Conservation (phyloP, 192 early-diverging fungal species). For the Backusella morwellensis region DNA sequence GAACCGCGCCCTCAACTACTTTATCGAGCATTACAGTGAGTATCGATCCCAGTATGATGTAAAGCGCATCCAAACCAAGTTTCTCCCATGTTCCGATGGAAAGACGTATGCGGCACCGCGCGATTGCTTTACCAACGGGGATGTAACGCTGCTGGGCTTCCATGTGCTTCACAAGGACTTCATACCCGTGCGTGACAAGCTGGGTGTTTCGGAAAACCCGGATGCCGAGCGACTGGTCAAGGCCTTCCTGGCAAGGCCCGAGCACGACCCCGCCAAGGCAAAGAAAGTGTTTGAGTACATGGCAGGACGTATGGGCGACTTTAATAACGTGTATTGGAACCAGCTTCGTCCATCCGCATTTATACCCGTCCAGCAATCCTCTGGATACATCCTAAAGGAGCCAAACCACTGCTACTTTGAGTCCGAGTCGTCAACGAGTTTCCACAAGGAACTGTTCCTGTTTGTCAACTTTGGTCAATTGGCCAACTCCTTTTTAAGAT, state of each 20-base stretch:
- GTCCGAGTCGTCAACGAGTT: conserved; percentile 38
- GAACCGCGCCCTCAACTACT: conserved; percentile 59
- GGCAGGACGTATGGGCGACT: conserved; percentile 57
- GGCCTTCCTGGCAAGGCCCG: conserved; percentile 34
- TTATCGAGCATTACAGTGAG: conserved; percentile 62
- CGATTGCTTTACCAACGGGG: conserved; percentile 64
- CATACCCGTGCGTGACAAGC: conserved; percentile 47
- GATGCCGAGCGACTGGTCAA: conserved; percentile 33
- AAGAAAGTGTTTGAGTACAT: conserved; percentile 66
- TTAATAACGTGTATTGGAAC: conserved; percentile 54
- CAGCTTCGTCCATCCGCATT: conserved; percentile 51
- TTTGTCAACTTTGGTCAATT: conserved; percentile 69
- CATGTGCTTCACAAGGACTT: conserved; percentile 57
- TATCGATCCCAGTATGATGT: conserved; percentile 58
- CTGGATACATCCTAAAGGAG: conserved; percentile 41
- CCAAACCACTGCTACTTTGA: conserved; percentile 56
- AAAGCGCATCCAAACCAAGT: conserved; percentile 42
- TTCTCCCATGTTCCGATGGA: conserved; percentile 56
- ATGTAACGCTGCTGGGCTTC: conserved; percentile 64
- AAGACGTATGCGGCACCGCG: conserved; percentile 49
- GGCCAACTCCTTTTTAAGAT: conserved; percentile 76
- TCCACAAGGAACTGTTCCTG: conserved; percentile 50
- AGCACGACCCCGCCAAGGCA: conserved; percentile 24
- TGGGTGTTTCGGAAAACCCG: conserved; percentile 69
- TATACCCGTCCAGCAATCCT: conserved; percentile 54